Base-by-base conservation (phyloP, 148 eudicot genomes). In the Cornus florida region DNA sequence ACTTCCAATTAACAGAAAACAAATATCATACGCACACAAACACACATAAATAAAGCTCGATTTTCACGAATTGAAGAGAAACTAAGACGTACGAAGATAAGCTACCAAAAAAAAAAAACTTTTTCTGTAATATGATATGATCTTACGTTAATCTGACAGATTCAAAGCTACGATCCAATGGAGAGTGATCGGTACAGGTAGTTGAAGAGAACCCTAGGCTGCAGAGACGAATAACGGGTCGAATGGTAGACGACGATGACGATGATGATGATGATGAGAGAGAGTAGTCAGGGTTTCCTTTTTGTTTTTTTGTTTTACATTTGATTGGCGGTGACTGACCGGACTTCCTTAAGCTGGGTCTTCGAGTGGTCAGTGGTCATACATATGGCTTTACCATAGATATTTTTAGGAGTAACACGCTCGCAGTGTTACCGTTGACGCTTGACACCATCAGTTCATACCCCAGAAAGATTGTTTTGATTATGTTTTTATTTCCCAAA, bases 241-340 rank as follows among this genome's bases (percentile, higher is more conserved):
- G 28, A 28, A 28, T 28, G 28, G 28, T 28, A 33, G 3, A 33
- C 38, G 48, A 60, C 1, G 28, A 28, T 28, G 84, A 79, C 53
- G 74, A 82, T 78, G 83, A 82, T 67, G 82, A 41, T 41, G 82
- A 72, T 77, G 83, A 84, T 76, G 24, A 71, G 71, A 43, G 60
- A 41, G 85, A 79, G 79, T 76, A 65, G 75, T 71, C 83, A 43
- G 73, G 75, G 80, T 85, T 78, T 56, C 39, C 72, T 65, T 39
- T 67, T 33, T 76, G 69, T 65, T 68, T 65, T 32, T 64, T 12
- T 67, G 65, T 60, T 31, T 31, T 16, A 10, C 68, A 33, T 38
- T 62, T 60, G 28, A 0, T 72, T 76, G 69, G 83, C 83, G 83
- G 81, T 75, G 85, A 79, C 85, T 39, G 72, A 82, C 64, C 79